Base-by-base conservation (phyloP, 2,329 filamentous ascomycete species). In the Colletotrichum paranaense region DNA sequence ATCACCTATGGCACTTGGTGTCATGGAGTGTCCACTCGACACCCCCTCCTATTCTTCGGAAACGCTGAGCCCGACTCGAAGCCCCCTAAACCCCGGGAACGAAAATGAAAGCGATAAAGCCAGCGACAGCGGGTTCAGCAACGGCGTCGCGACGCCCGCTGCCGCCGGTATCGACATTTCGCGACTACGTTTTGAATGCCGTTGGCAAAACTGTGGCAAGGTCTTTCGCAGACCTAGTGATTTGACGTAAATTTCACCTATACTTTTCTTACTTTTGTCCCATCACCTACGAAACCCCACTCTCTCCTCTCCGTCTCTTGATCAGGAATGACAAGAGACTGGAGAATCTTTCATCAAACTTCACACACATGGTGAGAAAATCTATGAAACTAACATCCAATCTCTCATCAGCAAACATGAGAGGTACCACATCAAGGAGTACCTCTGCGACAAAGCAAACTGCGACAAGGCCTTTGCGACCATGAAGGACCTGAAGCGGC, bases 401-500 rank as follows among this genome's bases (percentile, higher is more conserved):
- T 6, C 19, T 8, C 6, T 28, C 16, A 28, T 46, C 52, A 76
- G 75, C 49, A 78, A 78, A 60, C 77, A 78, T 58, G 67, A 76
- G 30, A 74, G 77, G 9, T 78, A 77, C 64, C 76, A 78, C 16
- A 60, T 76, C 59, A 78, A 77, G 69, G 75, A 76, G 35, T 76
- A 75, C 59, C 59, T 62, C 57, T 78, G 77, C 70, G 53, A 67
- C 32, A 58, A 68, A 26, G 28, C 52, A 19, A 69, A 66, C 52
- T 79, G 78, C 67, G 57, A 68, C 46, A 74, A 76, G 46, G 76
- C 75, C 35, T 79, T 79, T 32, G 72, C 77, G 28, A 79, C 78
- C 38, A 74, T 75, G 38, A 79, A 79, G 70, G 78, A 79, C 70
- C 75, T 78, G 19, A 78, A 77, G 75, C 75, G 78, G 12, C 78